These are phyloP conservation scores for Cutaneotrichosporon sp. DNA, from an alignment of 1,284 basidiomycete genomes.

Conservation along the genomic window DNA sequence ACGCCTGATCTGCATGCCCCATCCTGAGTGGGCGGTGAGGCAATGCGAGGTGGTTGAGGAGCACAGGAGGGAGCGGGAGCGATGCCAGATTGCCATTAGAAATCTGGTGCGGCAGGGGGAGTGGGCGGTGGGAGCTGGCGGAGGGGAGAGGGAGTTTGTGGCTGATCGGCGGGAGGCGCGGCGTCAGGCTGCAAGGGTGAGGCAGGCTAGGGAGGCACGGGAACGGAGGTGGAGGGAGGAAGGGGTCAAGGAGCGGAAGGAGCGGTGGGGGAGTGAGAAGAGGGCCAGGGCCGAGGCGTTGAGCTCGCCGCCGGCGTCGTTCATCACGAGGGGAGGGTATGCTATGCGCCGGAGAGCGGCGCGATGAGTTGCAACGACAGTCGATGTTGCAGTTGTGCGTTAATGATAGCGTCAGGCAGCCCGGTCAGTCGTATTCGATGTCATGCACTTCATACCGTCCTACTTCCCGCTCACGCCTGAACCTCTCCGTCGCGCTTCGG, in stretches of 20 bases:
- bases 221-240: background rate
- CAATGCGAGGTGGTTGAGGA: background rate
- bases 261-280: background rate
- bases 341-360: background rate
- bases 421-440: no score
- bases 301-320: background rate
- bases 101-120: background rate
- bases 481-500: background rate
- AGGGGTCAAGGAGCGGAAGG: background rate
- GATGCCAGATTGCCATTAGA: background rate
- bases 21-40: background rate
- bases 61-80: background rate
- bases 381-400: no score
- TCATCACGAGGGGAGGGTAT: background rate
- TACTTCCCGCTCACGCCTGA: background rate
- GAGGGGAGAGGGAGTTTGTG: background rate
- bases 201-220: no score
- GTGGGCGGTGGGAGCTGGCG: background rate
- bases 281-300: background rate
- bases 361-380: no score
- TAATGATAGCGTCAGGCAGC: no score
- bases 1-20: conserved; percentile 2
- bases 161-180: no score
- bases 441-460: no score
- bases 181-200: no score